Base-by-base conservation (phyloP, 2,329 filamentous ascomycete genomes). In the Pyrenophora teres region DNA sequence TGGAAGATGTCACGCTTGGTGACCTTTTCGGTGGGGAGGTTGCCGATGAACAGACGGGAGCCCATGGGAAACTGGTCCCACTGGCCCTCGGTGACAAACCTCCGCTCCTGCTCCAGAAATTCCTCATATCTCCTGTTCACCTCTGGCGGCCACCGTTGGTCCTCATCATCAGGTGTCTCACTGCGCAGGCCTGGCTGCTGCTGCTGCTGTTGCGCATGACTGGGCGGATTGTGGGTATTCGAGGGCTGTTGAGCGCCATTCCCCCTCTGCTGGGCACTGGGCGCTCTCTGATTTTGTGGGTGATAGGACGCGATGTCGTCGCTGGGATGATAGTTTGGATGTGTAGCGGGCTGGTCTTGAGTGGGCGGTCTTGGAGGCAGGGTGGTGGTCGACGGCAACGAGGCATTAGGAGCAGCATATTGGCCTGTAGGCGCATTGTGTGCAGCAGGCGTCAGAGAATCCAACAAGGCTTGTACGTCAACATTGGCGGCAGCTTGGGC, bases 1-100 rank as follows among this genome's bases (percentile, higher is more conserved):
- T 96, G 88, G 75, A 96, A 97, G 7, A 97, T 86, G 74, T 97
- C 92, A 60, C 89, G 85, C 75, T 97, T 97, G 6, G 90, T 94
- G 12, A 96, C 92, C 69, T 92, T 87, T 71, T 97, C 93, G 46
- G 89, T 93, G 1, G 92, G 92, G 9, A 99, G 81, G 70, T 97
- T 99, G 47, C 92, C 90, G 70, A 94, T 90, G 68, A 93, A 93
- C 44, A 94, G 81, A 54, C 90, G 82, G 15, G 89, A 92, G 4
- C 87, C 87, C 45, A 86, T 80, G 0, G 90, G 89, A 65, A 93
- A 93, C 56, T 86, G 83, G 64, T 92, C 88, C 89, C 89, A 93
- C 64, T 88, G 85, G 25, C 87, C 89, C 65, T 92, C 88, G 0
- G 85, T 84, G 62, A 91, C 88, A 71, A 90, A 90, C 59, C 82